These are phyloP conservation scores for Sarocladiaceae sp. DNA, from an alignment of 2,329 filamentous ascomycete species.

Conservation along the genomic window DNA sequence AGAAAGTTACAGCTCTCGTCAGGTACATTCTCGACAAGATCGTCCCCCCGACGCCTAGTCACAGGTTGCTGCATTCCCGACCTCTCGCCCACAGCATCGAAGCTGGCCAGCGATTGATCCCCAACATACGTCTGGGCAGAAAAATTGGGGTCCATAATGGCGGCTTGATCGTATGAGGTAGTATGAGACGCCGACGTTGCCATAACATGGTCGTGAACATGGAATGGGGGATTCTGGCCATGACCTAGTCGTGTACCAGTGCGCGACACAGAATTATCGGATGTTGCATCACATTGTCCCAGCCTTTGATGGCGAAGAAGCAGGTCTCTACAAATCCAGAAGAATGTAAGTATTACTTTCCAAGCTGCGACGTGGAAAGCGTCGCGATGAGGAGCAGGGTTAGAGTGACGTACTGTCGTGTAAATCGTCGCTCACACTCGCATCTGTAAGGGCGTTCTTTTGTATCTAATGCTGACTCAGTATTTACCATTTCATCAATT, in stretches of 20 bases:
- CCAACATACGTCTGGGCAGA: background rate
- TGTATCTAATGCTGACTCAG: constrained; percentile 21
- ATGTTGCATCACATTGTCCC: constrained; percentile 6
- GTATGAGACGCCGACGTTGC: background rate
- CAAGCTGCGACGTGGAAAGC: background rate
- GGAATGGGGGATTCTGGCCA: background rate
- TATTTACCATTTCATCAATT: background rate
- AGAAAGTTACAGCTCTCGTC: constrained; percentile 4
- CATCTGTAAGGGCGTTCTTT: constrained; percentile 24
- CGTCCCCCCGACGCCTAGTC: background rate
- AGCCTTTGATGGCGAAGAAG: constrained; percentile 14
- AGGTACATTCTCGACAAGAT: background rate
- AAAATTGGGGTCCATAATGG: background rate
- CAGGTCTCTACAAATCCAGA: constrained; percentile 11
- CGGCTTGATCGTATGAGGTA: background rate
- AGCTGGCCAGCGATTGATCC: background rate
- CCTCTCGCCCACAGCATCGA: background rate
- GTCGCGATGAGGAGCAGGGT: background rate
- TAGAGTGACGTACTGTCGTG: constrained; percentile 20
- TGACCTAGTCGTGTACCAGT: background rate
- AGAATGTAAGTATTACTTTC: background rate
- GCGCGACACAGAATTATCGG: background rate
- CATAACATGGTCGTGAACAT: background rate
- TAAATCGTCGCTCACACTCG: constrained; percentile 24
- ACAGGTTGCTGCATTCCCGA: background rate